A percentile compares a stretch with the other conserved stretches of the same genome.
Evolutionary conservation across 2,329 filamentous ascomycete genomes (phyloP).

Genomic region (Thermothelomyces thermophilus): DNA sequence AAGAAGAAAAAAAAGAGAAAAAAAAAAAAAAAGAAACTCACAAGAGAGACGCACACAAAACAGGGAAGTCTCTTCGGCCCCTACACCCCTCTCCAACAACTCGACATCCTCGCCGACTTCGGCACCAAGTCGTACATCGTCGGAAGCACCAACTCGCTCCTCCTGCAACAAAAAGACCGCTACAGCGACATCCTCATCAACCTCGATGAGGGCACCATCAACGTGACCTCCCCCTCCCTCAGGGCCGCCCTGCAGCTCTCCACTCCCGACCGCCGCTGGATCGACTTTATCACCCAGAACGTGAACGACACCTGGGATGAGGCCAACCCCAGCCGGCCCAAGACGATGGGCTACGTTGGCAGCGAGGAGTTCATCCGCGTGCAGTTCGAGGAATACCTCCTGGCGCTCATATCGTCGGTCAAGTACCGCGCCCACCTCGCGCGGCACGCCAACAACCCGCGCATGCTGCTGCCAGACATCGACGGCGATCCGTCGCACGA

Average conservation of each 20-base stretch:
- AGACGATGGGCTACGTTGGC: conserved; percentile 87
- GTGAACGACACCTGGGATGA: conserved; percentile 98
- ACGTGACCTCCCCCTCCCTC: conserved; percentile 73
- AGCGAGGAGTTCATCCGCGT: conserved; percentile 96
- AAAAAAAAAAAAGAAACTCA: background rate
- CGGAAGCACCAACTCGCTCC: conserved; percentile 89
- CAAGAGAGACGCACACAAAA: no score
- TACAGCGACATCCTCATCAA: conserved; percentile 97
- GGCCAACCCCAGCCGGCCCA: conserved; percentile 78
- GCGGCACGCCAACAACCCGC: conserved; percentile 49
- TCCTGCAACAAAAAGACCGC: conserved; percentile 88
- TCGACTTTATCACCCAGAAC: conserved; percentile 87
- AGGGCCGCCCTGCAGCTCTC: conserved; percentile 71
- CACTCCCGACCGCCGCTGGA: conserved; percentile 86
- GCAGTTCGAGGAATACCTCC: conserved; percentile 93
- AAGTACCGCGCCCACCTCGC: conserved; percentile 75
- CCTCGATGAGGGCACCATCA: conserved; percentile 81
- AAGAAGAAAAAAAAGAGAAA: no score
- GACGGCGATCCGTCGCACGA: conserved; percentile 82
- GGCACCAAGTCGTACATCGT: conserved; percentile 97
- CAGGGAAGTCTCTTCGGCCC: conserved; percentile 91
- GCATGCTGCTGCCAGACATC: conserved; percentile 54
- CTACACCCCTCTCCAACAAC: conserved; percentile 91
- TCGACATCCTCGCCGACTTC: conserved; percentile 87
- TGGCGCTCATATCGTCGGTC: conserved; percentile 78